phyloP scores from a whole-genome alignment of 805 yeast species.

The Scheffersomyces coipomensis region DNA sequence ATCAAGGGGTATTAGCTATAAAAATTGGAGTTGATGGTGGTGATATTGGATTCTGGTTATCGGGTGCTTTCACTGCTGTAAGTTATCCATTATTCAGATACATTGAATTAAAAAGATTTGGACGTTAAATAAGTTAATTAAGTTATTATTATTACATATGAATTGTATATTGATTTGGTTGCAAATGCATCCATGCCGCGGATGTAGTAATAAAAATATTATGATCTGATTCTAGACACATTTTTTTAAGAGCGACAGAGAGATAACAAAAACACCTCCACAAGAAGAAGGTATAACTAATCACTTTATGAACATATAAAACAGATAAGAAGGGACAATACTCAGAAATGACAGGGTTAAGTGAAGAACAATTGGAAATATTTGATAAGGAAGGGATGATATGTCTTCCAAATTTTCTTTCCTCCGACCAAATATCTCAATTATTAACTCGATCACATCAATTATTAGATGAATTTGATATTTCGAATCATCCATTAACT shows the following conservation, averaged over 20 bases:
- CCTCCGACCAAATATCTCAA: slow-evolving; percentile 33
- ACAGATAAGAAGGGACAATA: no score
- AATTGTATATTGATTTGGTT: no score
- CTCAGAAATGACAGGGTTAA: slow-evolving; percentile 10
- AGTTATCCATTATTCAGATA: slow-evolving; percentile 30
- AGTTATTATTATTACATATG: no score
- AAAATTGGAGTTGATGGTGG: slow-evolving; percentile 31
- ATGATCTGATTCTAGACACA: no score
- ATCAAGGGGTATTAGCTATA: slow-evolving; percentile 35
- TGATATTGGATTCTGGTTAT: slow-evolving; percentile 38
- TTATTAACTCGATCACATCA: slow-evolving; percentile 43
- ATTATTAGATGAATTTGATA: slow-evolving; percentile 49
- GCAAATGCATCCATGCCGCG: no score
- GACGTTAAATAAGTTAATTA: no score
- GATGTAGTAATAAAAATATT: no score
- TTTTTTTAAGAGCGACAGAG: no score
- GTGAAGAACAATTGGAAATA: slow-evolving; percentile 46
- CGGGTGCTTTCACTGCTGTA: slow-evolving; percentile 31
- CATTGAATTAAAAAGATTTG: slow-evolving; percentile 27
- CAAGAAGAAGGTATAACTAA: neutral
- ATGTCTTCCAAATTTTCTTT: slow-evolving; percentile 55
- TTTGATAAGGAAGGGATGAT: slow-evolving; percentile 62
- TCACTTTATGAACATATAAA: no score
- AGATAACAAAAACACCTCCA: no score
- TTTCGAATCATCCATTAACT: slow-evolving; percentile 63